Evolutionary conservation across 306 rosid genomes (phyloP), one percentile per base, ranked within the genome.

Genomic region (Dryas octopetala): DNA sequence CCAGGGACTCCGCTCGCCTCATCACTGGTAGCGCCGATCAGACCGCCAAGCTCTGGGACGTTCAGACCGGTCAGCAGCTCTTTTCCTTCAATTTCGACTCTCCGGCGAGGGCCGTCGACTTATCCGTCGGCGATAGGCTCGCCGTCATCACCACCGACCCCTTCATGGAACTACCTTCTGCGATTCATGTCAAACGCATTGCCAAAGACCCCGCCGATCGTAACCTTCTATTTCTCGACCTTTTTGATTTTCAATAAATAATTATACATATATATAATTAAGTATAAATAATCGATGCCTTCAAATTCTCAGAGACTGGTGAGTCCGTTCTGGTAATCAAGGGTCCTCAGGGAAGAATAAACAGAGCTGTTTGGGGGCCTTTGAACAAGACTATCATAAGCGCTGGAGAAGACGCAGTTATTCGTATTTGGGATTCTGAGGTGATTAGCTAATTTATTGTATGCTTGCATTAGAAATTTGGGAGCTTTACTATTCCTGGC

Each of bases 391-490:
- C 97, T 52, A 90, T 95, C 63, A 85, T 95, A 45, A 95, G 97
- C 82, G 97, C 83, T 0, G 98, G 98, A 61, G 98, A 95, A 90
- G 98, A 95, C 73, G 80, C 96, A 3, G 66, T 90, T 1, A 11
- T 95, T 83, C 96, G 98, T 11, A 83, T 91, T 44, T 95, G 98
- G 98, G 98, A 95, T 81, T 72, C 97, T 66, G 98, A 95, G 97
- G 96, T 87, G 71, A 55, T 17, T 7, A 1, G 50, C 66, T 48
- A 5, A 19, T 11, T 19, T 14, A 19, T 46, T 46, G 45, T 1
- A 46, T 23, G 5, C 28, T 45, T 46, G 47, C 10, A 26, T 28
- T 59, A n/a, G 32, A 32, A 73, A 16, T 46, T 38, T 28, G 68
- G 66, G 45, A 7, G 57, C 15, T 57, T 72, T 59, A 9, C 17